A percentile compares a stretch with the other conserved stretches of the same genome.
These are phyloP conservation scores for Jamesozyma lodderae DNA, from an alignment of 805 yeast genomes.

Conservation along the genomic window DNA sequence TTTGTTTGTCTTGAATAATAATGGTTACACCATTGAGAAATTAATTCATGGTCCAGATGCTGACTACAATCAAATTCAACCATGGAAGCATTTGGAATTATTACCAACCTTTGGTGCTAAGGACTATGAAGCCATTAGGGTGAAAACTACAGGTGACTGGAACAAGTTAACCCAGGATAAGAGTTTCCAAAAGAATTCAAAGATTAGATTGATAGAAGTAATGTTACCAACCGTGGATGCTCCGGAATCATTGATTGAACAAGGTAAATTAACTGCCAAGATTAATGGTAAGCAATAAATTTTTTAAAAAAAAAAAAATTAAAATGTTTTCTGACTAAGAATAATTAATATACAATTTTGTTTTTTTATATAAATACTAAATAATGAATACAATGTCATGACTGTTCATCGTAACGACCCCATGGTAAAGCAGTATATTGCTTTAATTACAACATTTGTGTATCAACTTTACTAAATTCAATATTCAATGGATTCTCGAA, in stretches of 20 bases:
- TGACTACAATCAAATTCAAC: constrained; percentile 52
- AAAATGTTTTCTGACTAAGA: no score
- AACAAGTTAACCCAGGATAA: constrained; percentile 38
- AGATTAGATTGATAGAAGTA: constrained; percentile 54
- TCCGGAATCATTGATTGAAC: constrained; percentile 50
- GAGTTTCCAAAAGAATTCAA: constrained; percentile 43
- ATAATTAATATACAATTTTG: no score
- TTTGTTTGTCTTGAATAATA: constrained; percentile 58
- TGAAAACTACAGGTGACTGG: constrained; percentile 48
- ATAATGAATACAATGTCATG: no score
- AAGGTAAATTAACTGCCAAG: constrained; percentile 50
- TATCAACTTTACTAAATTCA: constrained; percentile 31
- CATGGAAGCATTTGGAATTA: constrained; percentile 53
- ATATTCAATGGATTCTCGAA: constrained; percentile 46
- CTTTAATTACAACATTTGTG: constrained; percentile 5
- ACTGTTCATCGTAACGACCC: no score
- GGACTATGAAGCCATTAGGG: constrained; percentile 42
- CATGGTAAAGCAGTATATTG: no score
- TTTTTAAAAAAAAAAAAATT: no score
- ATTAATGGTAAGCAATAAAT: constrained; percentile 31
- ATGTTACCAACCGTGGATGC: constrained; percentile 62
- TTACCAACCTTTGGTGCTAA: constrained; percentile 40
- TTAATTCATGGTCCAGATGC: constrained; percentile 59
- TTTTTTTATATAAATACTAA: no score
- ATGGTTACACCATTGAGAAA: constrained; percentile 65